Conservation (phyloP, 2,329 filamentous ascomycete species). For the Paecilomyces formosus region DNA sequence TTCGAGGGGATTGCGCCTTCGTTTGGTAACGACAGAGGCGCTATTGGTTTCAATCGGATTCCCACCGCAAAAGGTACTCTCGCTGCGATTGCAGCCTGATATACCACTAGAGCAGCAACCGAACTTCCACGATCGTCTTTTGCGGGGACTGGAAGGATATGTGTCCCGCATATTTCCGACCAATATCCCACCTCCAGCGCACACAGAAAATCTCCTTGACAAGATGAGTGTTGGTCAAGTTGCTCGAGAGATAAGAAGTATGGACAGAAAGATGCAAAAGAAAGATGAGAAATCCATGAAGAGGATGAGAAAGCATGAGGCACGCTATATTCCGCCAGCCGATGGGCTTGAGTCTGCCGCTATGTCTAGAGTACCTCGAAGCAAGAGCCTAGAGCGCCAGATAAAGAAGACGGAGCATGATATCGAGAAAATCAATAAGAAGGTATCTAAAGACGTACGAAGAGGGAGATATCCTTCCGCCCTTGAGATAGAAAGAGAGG, state of each 20-base stretch:
- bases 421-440: background rate
- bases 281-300: background rate
- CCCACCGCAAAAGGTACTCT: background rate
- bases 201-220: background rate
- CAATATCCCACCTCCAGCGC: background rate
- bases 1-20: slow-evolving; percentile 1
- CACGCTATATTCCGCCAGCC: background rate
- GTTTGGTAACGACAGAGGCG: background rate
- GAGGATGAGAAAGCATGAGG: background rate
- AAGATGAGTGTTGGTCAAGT: background rate
- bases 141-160: background rate
- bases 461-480: background rate
- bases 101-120: background rate
- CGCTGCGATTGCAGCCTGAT: background rate
- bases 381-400: background rate
- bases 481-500: background rate
- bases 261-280: background rate
- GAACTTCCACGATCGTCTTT: background rate
- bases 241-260: background rate
- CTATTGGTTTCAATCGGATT: background rate
- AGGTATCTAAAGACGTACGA: background rate
- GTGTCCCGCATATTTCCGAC: background rate
- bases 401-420: background rate
- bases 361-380: background rate
- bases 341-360: background rate